Conservation (phyloP, 1,284 basidiomycete species). For the Papiliotrema fonsecae region DNA sequence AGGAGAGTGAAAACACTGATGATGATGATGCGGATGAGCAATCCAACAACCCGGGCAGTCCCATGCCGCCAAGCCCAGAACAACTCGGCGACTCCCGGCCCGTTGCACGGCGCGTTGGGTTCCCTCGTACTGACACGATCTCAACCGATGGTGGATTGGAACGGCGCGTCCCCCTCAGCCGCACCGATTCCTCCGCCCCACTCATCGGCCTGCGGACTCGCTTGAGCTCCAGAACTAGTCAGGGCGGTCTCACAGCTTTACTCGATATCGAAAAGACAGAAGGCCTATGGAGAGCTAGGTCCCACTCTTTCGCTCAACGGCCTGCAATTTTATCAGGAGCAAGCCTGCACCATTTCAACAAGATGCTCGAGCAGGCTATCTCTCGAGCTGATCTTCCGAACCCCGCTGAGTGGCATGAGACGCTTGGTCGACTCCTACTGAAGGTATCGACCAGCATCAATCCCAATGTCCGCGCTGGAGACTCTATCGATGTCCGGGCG, state of each 20-base stretch:
- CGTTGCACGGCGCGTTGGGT: constrained; percentile 17
- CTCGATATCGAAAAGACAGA: constrained; percentile 40
- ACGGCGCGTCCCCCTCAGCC: constrained; percentile 14
- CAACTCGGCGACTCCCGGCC: neutral
- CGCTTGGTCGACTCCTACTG: constrained; percentile 61
- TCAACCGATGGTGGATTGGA: constrained; percentile 29
- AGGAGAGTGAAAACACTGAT: constrained; percentile 17
- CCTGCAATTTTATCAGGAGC: constrained; percentile 65
- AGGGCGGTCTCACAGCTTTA: constrained; percentile 38
- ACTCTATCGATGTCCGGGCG: constrained; percentile 82
- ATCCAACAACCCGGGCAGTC: neutral
- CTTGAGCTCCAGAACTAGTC: constrained; percentile 33
- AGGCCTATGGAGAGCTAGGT: constrained; percentile 42
- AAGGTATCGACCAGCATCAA: constrained; percentile 44
- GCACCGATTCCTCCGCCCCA: constrained; percentile 24
- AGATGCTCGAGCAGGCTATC: constrained; percentile 72
- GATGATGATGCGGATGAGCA: neutral
- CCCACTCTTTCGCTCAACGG: constrained; percentile 34
- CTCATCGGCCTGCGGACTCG: constrained; percentile 32
- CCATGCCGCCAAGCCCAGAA: neutral
- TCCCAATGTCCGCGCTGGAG: constrained; percentile 56
- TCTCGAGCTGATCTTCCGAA: constrained; percentile 68
- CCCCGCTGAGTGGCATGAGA: constrained; percentile 77
- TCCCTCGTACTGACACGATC: constrained; percentile 37
- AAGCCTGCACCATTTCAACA: constrained; percentile 78